Evolutionary conservation across 441 rosid genomes (phyloP), one percentile per base, ranked within the genome.

Genomic region (Brassica hybrid): DNA sequence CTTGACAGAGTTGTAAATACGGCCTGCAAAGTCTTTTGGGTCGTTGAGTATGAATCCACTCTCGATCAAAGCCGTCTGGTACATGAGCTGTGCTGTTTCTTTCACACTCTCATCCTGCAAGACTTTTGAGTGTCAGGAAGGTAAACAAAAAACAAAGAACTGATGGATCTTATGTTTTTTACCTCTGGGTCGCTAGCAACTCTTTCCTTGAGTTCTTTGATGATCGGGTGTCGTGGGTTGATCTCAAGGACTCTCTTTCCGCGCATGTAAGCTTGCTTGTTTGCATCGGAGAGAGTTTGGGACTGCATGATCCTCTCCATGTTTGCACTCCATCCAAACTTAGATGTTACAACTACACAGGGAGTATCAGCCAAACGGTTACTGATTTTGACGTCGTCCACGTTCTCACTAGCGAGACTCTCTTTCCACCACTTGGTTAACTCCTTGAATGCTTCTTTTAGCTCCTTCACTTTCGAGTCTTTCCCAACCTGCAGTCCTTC

Each of bases 221-320:
- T 82, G 82, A 94, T 93, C 1, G 99, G 99, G 72, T 94, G 99
- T 70, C 98, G 84, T 5, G 99, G 97, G 79, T 94, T 94, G 73
- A 94, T 89, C 90, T 94, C 99, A 32, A 94, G 92, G 52, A 94
- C 93, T 84, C 99, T 84, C 89, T 93, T 94, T 71, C 97, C 99
- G 0, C 89, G 88, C 99, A 93, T 93, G 58, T 93, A 94, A 21
- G 90, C 96, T 80, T 93, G 98, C 86, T 93, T 93, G 75, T 65
- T 89, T 25, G 97, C 92, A 81, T 94, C 98, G 0, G 98, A 82
- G 23, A 94, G 83, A 21, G 97, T 94, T 85, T 94, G 99, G 11
- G 99, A 85, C 69, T 90, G 91, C 99, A 95, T 93, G 73, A 95
- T 90, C 83, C 96, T 85, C 84, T 95, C 98, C 99, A 95, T 93